These are phyloP conservation scores for Populus hybrid DNA, from an alignment of 441 rosid species.

Conservation along the genomic window DNA sequence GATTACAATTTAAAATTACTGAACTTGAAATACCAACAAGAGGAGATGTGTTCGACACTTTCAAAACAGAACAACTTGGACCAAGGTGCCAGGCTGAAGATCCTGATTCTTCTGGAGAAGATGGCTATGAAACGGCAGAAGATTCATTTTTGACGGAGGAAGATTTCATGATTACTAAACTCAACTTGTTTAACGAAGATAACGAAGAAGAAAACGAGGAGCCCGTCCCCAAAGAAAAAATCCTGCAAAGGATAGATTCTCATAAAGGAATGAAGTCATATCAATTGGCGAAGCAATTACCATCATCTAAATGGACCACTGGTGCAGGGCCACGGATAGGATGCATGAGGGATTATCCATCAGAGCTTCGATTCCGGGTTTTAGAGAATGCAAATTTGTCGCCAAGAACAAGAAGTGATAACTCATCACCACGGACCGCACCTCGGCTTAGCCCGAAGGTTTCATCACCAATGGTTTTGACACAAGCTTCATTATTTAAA, in stretches of 20 bases:
- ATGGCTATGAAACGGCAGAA: constrained; percentile 48
- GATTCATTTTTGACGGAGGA: constrained; percentile 63
- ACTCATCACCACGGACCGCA: constrained; percentile 13
- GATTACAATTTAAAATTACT: constrained; percentile 34
- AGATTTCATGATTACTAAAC: constrained; percentile 57
- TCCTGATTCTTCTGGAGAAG: constrained; percentile 30
- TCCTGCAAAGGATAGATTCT: constrained; percentile 64
- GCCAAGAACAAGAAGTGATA: constrained; percentile 39
- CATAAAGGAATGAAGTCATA: constrained; percentile 57
- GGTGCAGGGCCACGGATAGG: constrained; percentile 97
- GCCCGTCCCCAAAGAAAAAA: constrained; percentile 53
- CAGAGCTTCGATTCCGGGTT: constrained; percentile 67
- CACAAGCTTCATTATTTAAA: constrained; percentile 17
- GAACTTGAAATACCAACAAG: constrained; percentile 39
- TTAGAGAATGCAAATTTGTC: constrained; percentile 71
- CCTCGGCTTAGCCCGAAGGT: constrained; percentile 21
- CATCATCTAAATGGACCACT: constrained; percentile 73
- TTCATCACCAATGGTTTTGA: background rate
- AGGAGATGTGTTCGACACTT: constrained; percentile 18
- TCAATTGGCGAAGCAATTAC: constrained; percentile 69
- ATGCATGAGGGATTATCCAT: constrained; percentile 85
- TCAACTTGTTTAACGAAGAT: constrained; percentile 35
- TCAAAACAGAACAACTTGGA: constrained; percentile 20
- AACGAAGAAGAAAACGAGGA: constrained; percentile 37
- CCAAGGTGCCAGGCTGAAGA: constrained; percentile 17